Evolutionary conservation across 176 grass and related monocot genomes (phyloP), one percentile per base, ranked within the genome.

Genomic region (Oryza rufipogon): DNA sequence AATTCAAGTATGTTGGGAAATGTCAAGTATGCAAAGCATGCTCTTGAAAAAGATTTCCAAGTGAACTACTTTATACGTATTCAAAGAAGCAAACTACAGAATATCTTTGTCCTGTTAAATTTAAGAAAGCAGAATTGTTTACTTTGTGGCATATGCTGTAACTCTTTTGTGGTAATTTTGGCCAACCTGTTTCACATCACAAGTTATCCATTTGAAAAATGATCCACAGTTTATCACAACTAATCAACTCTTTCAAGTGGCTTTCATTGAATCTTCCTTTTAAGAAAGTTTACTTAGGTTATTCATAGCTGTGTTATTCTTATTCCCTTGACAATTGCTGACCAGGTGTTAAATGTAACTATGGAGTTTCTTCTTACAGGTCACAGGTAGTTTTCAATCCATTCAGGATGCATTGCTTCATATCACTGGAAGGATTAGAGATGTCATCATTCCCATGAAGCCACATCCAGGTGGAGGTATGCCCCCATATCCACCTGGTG

Each of bases 381-480:
- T 91, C 75, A 91, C 86, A 32, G 89, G 92, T 81, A 87, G 80
- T 63, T 91, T 94, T 58, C 89, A 91, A 65, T 91, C 89, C 74
- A 88, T 94, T 73, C 89, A 91, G 15, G 89, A 94, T 87, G 92
- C 89, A 67, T 84, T 94, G 73, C 68, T 86, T 85, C 89, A 86
- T 64, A 91, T 94, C 63, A 89, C 89, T 66, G 74, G 89, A 75
- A 94, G 86, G 86, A 91, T 94, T 70, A 85, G 92, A 73, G 92
- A 94, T 23, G 66, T 80, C 60, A 82, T 91, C 60, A 78, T 94
- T 80, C 89, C 84, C 34, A 7, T 66, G 8, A 94, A 85, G 75
- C 77, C 80, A 42, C 87, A 89, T 76, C 51, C 86, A 28, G 69
- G 80, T 86, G 77, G 76, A 65, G 89, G 84, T 72, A 89, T 89